These are phyloP conservation scores for Streptanthus diversifolius DNA, from an alignment of 345 rosid genomes.

Conservation along the genomic window DNA sequence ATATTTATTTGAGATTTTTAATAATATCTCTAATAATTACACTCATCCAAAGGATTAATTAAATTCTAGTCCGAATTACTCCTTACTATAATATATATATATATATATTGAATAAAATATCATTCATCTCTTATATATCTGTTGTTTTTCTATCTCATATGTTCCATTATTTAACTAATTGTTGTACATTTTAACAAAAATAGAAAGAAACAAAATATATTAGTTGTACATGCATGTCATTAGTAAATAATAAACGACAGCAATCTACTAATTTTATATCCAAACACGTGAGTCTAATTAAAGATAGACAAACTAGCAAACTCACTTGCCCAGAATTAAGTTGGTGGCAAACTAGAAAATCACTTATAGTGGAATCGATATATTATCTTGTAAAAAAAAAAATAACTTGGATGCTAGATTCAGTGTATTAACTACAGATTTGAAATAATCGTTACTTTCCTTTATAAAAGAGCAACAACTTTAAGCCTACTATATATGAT, in stretches of 20 bases:
- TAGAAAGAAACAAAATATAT: no score
- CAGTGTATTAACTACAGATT: neutral
- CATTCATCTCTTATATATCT: neutral
- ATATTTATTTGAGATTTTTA: no score
- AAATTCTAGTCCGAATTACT: no score
- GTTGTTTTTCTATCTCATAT: neutral
- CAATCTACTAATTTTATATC: neutral
- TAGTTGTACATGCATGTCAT: no score
- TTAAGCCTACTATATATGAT: conserved; percentile 13
- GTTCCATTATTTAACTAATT: neutral
- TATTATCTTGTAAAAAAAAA: neutral
- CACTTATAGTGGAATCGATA: neutral
- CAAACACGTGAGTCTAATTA: neutral
- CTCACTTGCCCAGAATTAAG: neutral
- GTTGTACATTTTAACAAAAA: no score
- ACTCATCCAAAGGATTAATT: no score
- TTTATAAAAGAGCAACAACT: conserved; percentile 4
- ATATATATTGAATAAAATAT: neutral
- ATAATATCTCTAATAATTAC: no score
- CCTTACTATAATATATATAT: no score
- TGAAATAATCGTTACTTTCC: neutral
- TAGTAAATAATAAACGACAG: neutral
- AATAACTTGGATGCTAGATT: neutral
- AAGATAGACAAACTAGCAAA: neutral
- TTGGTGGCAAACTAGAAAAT: neutral